Conservation (phyloP, 2,329 filamentous ascomycete genomes). For the Ophiostoma ips region DNA sequence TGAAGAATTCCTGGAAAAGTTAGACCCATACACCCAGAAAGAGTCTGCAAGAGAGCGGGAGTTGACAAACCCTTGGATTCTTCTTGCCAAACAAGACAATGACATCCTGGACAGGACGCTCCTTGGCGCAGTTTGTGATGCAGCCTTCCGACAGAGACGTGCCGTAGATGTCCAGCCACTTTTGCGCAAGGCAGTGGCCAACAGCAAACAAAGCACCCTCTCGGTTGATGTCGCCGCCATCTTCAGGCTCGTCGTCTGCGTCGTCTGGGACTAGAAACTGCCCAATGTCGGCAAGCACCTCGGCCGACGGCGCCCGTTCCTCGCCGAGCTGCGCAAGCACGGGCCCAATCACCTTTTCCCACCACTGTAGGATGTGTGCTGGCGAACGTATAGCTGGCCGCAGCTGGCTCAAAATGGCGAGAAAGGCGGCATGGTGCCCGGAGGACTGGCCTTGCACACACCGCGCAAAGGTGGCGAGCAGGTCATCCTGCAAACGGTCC, state of each 20-base stretch:
- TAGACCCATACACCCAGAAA: too few species aligned
- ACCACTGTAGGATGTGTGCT: constrained; percentile 55
- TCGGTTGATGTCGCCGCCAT: constrained; percentile 18
- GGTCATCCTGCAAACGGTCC: constrained; percentile 62
- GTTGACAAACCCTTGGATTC: constrained; percentile 36
- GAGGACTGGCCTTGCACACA: constrained; percentile 42
- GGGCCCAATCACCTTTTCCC: constrained; percentile 47
- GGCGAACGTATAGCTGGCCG: constrained; percentile 50
- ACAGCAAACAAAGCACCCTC: constrained; percentile 31
- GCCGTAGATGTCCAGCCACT: constrained; percentile 40
- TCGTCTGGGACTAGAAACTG: constrained; percentile 50
- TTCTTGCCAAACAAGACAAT: constrained; percentile 51
- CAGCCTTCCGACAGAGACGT: constrained; percentile 24
- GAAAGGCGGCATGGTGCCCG: constrained; percentile 48
- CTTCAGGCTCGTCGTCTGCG: constrained; percentile 30
- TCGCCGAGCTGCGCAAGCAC: constrained; percentile 40
- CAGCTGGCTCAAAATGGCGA: constrained; percentile 50
- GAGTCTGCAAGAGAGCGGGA: too few species aligned
- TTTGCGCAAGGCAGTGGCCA: constrained; percentile 39
- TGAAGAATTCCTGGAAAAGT: not conserved
- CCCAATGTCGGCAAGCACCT: constrained; percentile 50
- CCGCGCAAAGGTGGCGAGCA: constrained; percentile 52
- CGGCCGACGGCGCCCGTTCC: constrained; percentile 49
- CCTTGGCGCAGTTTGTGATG: constrained; percentile 28
- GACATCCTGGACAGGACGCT: constrained; percentile 36